Base-by-base conservation (phyloP, 1,284 basidiomycete genomes). In the Cryptococcus sp. region DNA sequence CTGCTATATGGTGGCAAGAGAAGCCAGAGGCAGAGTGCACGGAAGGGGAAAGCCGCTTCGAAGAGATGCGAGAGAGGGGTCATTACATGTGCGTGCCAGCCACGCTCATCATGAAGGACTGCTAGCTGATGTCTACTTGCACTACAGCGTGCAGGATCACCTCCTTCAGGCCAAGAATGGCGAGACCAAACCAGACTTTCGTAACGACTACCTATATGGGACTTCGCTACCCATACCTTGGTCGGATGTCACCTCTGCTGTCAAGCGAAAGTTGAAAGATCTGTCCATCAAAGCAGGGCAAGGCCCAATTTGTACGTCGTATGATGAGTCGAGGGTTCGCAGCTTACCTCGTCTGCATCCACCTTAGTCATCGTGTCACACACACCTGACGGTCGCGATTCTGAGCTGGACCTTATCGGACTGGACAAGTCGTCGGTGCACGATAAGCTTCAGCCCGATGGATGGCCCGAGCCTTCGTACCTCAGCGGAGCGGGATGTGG, bases 41-140 rank as follows among this genome's bases (percentile, higher is more conserved):
- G 11, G 58, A 61, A 23, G 57, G 39, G 22, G 56, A 67, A 11
- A 55, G 62, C 3, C 39, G 43, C 22, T 66, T 56, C 41, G 73
- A 70, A 25, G 65, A 69, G 46, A 61, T 59, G 40, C 57, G 58
- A 19, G 74, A 75, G 43, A 30, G 47, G 1, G 77, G 71, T 0
- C 73, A 75, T 64, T 73, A 65, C 68, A 66, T 73, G 76, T 78
- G 45, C 67, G 76, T 61, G 11, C 3, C 46, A 17, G 23, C 15
- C 17, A 25, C n/a, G 16, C 27, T 30, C 49, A 7, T 35, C 2
- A 45, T 51, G 45, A 53, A 30, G 8, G 39, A 7, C 23, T 39
- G 48, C 41, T 48, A n/a, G 51, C n/a, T 27, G 27, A n/a, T 6
- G 30, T 47, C 8, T 30, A 8, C 10, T 49, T 13, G 15, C 30